Evolutionary conservation across 2,329 filamentous ascomycete genomes (phyloP).

Genomic region (Penicillium sp.): DNA sequence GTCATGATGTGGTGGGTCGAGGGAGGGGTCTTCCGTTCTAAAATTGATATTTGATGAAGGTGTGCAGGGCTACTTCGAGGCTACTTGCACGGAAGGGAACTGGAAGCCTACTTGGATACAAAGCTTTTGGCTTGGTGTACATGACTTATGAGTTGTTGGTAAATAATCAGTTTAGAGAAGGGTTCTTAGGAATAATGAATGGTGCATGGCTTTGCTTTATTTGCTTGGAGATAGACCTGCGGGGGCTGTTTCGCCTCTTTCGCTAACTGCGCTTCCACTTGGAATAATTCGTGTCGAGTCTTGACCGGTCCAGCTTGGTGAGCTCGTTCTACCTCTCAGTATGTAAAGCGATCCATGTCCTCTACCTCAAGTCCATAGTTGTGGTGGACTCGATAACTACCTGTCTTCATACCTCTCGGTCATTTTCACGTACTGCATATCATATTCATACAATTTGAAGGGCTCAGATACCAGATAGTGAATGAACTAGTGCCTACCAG

Average conservation of each 20-base stretch:
- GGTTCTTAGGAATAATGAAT: not conserved
- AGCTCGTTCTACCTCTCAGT: too few relatives aligned
- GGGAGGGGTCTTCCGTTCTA: too few relatives aligned
- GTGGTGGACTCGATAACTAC: not conserved
- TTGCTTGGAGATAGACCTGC: too few relatives aligned
- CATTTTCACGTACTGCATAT: not conserved
- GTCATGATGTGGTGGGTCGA: slow-evolving; percentile 8
- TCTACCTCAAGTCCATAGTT: too few relatives aligned
- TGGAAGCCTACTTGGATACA: not conserved
- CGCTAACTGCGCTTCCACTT: not conserved
- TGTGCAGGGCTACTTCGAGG: not conserved
- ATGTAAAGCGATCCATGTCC: too few relatives aligned
- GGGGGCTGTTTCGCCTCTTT: too few relatives aligned
- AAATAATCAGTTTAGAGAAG: not conserved
- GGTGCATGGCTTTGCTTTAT: too few relatives aligned
- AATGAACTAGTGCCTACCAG: too few relatives aligned
- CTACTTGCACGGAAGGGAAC: not conserved
- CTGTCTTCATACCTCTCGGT: not conserved
- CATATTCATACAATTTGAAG: not conserved
- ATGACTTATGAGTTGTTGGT: not conserved
- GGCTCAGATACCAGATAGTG: not conserved
- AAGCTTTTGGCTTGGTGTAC: not conserved
- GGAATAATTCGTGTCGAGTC: not conserved
- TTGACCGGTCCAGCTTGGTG: not conserved
- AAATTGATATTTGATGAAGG: not conserved